Evolutionary conservation across 345 rosid species (phyloP).

Genomic region (Passiflora organensis): DNA sequence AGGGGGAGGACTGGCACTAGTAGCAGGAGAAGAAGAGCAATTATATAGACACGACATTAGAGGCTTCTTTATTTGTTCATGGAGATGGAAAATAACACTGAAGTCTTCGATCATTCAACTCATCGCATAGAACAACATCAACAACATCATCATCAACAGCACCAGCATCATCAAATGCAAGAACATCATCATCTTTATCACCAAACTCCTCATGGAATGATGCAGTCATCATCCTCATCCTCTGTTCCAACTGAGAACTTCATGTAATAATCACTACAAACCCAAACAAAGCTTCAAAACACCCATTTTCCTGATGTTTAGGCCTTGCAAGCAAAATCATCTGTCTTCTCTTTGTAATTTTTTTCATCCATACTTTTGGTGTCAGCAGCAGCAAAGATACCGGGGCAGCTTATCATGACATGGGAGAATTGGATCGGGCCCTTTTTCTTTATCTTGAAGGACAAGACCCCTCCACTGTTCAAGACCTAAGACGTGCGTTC

Average conservation of each 20-base stretch:
- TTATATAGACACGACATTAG: background rate
- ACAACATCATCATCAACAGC: slow-evolving; percentile 21
- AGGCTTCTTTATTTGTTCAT: slow-evolving; percentile 27
- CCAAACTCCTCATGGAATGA: slow-evolving; percentile 49
- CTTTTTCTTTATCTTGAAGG: slow-evolving; percentile 92
- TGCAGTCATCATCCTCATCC: slow-evolving; percentile 45
- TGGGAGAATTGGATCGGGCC: slow-evolving; percentile 95
- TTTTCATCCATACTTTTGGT: slow-evolving; percentile 1
- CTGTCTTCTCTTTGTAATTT: background rate
- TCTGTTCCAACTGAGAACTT: slow-evolving; percentile 45
- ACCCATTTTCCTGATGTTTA: background rate
- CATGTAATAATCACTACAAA: slow-evolving; percentile 41
- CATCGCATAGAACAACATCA: slow-evolving; percentile 30
- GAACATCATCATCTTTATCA: slow-evolving; percentile 23
- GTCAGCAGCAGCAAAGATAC: slow-evolving; percentile 34
- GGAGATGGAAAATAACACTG: slow-evolving; percentile 29
- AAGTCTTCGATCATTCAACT: slow-evolving; percentile 22
- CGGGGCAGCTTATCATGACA: slow-evolving; percentile 41
- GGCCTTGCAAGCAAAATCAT: no score
- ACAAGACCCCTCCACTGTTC: slow-evolving; percentile 54
- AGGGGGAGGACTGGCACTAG: slow-evolving; percentile 14
- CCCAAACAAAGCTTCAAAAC: background rate
- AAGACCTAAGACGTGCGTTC: slow-evolving; percentile 68
- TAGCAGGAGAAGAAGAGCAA: slow-evolving; percentile 1
- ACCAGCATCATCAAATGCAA: slow-evolving; percentile 11